phyloP scores from a whole-genome alignment of 2,329 filamentous ascomycete species.

The Xylaria sp. region DNA sequence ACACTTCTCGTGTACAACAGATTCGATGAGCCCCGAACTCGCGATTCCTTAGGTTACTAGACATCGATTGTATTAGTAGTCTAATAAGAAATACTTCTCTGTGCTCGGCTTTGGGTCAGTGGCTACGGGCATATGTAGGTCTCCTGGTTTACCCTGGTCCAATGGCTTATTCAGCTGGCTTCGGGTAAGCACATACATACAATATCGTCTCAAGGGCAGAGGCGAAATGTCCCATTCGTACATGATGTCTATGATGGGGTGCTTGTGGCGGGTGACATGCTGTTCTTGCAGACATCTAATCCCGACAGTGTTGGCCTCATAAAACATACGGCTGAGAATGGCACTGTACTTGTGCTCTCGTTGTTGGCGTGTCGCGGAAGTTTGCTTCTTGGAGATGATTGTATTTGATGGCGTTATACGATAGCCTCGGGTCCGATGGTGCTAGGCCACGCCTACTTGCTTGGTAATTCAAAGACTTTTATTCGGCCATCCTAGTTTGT shows the following conservation, averaged over 20 bases:
- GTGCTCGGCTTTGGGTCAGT: too few species aligned
- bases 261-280: background rate
- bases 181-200: background rate
- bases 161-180: background rate
- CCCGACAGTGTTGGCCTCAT: too few species aligned
- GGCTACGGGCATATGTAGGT: background rate
- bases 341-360: background rate
- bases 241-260: too few species aligned
- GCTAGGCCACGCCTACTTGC: constrained; percentile 1
- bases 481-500: constrained; percentile 8
- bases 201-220: constrained; percentile 1
- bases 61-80: background rate
- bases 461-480: constrained; percentile 19
- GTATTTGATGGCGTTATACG: background rate
- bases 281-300: background rate
- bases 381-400: background rate
- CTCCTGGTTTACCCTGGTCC: background rate
- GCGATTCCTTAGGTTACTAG: background rate
- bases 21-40: constrained; percentile 5
- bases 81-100: too few species aligned
- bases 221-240: background rate
- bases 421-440: background rate
- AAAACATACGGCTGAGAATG: too few species aligned
- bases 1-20: background rate
- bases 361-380: background rate